A percentile compares a stretch with the other conserved stretches of the same genome.
Conservation (phyloP, 768 basidiomycete genomes). For the Suillus variegatus region DNA sequence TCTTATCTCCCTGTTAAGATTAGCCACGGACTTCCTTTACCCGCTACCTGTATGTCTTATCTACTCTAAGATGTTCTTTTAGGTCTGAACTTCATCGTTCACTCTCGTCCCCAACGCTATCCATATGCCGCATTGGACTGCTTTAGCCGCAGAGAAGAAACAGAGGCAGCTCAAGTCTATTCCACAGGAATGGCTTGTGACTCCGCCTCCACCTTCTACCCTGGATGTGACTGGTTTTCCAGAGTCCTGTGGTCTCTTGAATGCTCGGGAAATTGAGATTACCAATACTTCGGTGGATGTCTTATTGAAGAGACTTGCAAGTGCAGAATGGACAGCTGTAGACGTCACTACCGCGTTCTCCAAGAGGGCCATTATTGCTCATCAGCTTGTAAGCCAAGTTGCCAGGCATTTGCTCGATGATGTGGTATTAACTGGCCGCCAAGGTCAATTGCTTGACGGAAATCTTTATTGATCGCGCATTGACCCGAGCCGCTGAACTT, state of each 20-base stretch:
- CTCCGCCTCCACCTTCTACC: conserved; percentile 44
- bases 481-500: conserved; percentile 62
- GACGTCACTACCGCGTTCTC: conserved; percentile 73
- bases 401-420: not conserved
- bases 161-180: conserved; percentile 53
- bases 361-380: conserved; percentile 78
- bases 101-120: no score
- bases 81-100: not conserved
- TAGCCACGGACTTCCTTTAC: not conserved
- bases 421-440: not conserved
- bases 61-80: not conserved
- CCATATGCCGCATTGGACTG: conserved; percentile 42
- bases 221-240: conserved; percentile 60
- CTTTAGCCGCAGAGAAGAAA: conserved; percentile 56
- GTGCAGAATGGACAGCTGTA: conserved; percentile 59
- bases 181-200: conserved; percentile 65
- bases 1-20: conserved; percentile 6
- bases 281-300: conserved; percentile 48
- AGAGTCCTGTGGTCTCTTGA: conserved; percentile 56
- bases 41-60: conserved; percentile 6
- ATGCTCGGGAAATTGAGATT: conserved; percentile 56
- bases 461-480: conserved; percentile 75
- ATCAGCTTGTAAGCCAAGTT: conserved; percentile 59
- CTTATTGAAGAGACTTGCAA: conserved; percentile 55
- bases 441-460: conserved; percentile 84